These are phyloP conservation scores for Colletotrichum scovillei DNA, from an alignment of 2,329 filamentous ascomycete genomes.

Conservation along the genomic window DNA sequence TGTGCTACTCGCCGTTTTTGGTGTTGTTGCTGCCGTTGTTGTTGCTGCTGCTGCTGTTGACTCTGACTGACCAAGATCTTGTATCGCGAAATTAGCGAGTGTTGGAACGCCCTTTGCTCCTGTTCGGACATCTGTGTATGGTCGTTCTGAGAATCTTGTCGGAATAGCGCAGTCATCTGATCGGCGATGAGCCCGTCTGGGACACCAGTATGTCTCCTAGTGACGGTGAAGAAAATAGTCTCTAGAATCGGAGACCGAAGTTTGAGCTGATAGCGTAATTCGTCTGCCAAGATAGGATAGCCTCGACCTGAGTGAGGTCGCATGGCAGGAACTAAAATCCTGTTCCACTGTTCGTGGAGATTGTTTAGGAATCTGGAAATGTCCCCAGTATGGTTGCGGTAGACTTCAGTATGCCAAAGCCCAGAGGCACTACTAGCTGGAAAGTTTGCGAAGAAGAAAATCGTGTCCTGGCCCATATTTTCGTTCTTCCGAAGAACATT, in stretches of 20 bases:
- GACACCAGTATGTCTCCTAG: slow-evolving; percentile 58
- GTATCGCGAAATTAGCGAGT: slow-evolving; percentile 21
- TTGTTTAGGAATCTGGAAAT: slow-evolving; percentile 58
- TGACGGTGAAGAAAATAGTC: slow-evolving; percentile 63
- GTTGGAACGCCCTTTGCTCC: slow-evolving; percentile 3
- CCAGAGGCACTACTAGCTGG: slow-evolving; percentile 40
- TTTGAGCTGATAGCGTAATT: slow-evolving; percentile 60
- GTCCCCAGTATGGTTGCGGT: slow-evolving; percentile 39
- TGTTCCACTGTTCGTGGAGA: slow-evolving; percentile 54
- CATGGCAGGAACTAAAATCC: slow-evolving; percentile 48
- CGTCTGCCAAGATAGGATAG: slow-evolving; percentile 67
- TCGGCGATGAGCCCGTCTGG: slow-evolving; percentile 46
- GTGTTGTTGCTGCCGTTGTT: neutral
- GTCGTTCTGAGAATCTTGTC: slow-evolving; percentile 36
- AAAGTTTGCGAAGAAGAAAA: slow-evolving; percentile 51
- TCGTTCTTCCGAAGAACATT: slow-evolving; percentile 52
- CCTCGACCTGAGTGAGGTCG: slow-evolving; percentile 41
- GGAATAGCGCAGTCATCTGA: slow-evolving; percentile 44
- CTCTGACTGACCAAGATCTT: neutral
- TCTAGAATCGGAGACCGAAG: slow-evolving; percentile 65
- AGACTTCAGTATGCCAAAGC: slow-evolving; percentile 32
- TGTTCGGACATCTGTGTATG: slow-evolving; percentile 15
- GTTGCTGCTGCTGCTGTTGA: neutral
- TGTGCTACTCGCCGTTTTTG: neutral
- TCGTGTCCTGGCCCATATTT: slow-evolving; percentile 40